These are phyloP conservation scores for Metschnikowia corniflorae DNA, from an alignment of 805 yeast genomes.

Conservation along the genomic window DNA sequence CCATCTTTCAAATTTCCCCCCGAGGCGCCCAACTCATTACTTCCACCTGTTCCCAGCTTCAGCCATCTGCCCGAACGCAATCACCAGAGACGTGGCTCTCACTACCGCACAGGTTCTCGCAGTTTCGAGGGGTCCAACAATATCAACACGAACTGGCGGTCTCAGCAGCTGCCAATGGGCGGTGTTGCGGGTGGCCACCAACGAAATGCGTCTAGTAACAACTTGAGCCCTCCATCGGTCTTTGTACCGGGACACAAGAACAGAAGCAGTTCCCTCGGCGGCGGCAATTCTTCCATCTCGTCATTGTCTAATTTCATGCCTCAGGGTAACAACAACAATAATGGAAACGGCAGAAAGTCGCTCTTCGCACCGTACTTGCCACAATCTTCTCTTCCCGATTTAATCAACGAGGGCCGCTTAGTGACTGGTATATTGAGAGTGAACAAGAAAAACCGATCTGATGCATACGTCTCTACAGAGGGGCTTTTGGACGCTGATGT, in stretches of 20 bases:
- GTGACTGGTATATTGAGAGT: slow-evolving; percentile 93
- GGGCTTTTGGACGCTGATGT: slow-evolving; percentile 95
- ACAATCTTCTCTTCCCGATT: slow-evolving; percentile 85
- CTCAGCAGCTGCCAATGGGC: slow-evolving; percentile 44
- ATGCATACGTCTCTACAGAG: slow-evolving; percentile 97
- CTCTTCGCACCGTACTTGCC: slow-evolving; percentile 95
- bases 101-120: slow-evolving; percentile 37
- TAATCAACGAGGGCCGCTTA: slow-evolving; percentile 83
- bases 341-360: slow-evolving; percentile 60
- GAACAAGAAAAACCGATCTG: slow-evolving; percentile 93
- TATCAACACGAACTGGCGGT: slow-evolving; percentile 61
- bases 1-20: slow-evolving; percentile 60
- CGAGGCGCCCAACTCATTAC: slow-evolving; percentile 28
- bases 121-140: slow-evolving; percentile 39
- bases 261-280: slow-evolving; percentile 61
- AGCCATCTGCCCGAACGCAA: slow-evolving; percentile 40
- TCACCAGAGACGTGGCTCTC: slow-evolving; percentile 40
- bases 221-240: slow-evolving; percentile 35
- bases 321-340: slow-evolving; percentile 23
- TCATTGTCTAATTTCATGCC: slow-evolving; percentile 40
- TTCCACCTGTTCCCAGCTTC: slow-evolving; percentile 55
- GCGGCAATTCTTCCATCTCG: slow-evolving; percentile 58
- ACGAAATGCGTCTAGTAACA: slow-evolving; percentile 21
- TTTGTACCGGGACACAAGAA: slow-evolving; percentile 80
- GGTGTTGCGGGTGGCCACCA: slow-evolving; percentile 17